A percentile compares a stretch with the other conserved stretches of the same genome.
phyloP scores from a whole-genome alignment of 2,329 filamentous ascomycete species.

The Teratosphaeriaceae sp. region DNA sequence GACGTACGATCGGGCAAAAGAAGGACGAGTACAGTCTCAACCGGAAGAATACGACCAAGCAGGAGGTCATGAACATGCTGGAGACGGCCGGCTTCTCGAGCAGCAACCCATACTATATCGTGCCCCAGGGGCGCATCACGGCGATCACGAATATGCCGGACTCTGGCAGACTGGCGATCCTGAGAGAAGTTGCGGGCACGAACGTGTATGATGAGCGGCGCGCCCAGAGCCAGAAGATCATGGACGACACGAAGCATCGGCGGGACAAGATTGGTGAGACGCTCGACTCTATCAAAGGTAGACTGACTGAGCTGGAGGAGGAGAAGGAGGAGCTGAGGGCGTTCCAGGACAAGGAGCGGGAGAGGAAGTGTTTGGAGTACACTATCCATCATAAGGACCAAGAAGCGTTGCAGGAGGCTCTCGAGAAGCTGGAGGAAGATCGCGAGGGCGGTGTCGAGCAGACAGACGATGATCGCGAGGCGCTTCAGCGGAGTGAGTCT shows the following conservation, averaged over 20 bases:
- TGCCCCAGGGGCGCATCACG: constrained; percentile 93
- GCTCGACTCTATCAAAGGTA: constrained; percentile 84
- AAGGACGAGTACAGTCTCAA: constrained; percentile 99
- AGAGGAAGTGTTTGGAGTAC: constrained; percentile 87
- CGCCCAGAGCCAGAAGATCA: constrained; percentile 89
- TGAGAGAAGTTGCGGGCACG: constrained; percentile 98
- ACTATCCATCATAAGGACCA: constrained; percentile 90
- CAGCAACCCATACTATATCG: constrained; percentile 98
- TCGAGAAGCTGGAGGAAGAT: constrained; percentile 77
- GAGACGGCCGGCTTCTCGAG: constrained; percentile 95
- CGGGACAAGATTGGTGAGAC: constrained; percentile 89
- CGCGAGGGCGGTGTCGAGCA: constrained; percentile 77
- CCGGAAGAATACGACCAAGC: constrained; percentile 90
- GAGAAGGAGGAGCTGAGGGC: constrained; percentile 93
- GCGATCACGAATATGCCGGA: constrained; percentile 99
- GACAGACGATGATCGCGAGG: constrained; percentile 71
- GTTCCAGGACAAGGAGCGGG: constrained; percentile 91
- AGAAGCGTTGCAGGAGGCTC: constrained; percentile 64
- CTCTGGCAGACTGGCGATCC: constrained; percentile 73
- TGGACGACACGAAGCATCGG: constrained; percentile 94
- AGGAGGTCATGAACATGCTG: constrained; percentile 89
- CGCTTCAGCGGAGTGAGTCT: constrained; percentile 66
- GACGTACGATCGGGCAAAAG: constrained; percentile 91
- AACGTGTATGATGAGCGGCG: constrained; percentile 93
- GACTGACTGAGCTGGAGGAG: constrained; percentile 82